Base-by-base conservation (phyloP, 371 early-diverging fungal species). In the Chytridium lagenaria region DNA sequence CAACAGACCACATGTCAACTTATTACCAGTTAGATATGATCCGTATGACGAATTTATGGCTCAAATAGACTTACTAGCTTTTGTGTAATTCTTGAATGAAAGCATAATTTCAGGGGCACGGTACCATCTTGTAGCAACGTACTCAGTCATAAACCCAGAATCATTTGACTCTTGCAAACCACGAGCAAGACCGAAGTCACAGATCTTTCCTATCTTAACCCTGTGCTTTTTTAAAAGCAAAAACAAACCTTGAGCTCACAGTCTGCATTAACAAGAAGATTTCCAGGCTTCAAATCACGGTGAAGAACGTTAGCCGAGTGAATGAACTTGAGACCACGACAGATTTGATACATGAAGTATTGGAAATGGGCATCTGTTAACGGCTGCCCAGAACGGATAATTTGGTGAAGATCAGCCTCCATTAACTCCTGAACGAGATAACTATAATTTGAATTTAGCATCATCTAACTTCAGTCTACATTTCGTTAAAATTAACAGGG, bases 1-100 rank as follows among this genome's bases (percentile, higher is more conserved):
- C 99, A n/a, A 97, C 88, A 83, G 95, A 94, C 99, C 99, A 99
- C 77, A 99, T 95, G 84, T 99, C 99, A 38, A 99, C 95, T n/a
- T 90, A 90, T 89, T 39, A 59, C 19, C 26, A 59, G 59, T 33
- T 34, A 77, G 55, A 3, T 50, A 65, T 33, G 31, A 26, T 38
- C 50, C 34, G 51, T 40, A 40, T 38, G 5, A 40, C 40, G 72
- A 68, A 70, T 22, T 63, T 10, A 69, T 72, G 37, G n/a, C n/a
- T n/a, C n/a, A 39, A 23, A 51, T 50, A 31, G 31, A 64, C 66
- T 67, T 64, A 93, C 94, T 86, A 57, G 85, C 86, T 78, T 88
- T 83, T 16, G 85, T 84, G 77, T 91, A 92, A 34, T 72, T 77
- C 34, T 78, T 81, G 75, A 84, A 83, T 1, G 88, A 85, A 12